Evolutionary conservation across 2,329 filamentous ascomycete species (phyloP).

Genomic region (Pyrenochaeta sp.): DNA sequence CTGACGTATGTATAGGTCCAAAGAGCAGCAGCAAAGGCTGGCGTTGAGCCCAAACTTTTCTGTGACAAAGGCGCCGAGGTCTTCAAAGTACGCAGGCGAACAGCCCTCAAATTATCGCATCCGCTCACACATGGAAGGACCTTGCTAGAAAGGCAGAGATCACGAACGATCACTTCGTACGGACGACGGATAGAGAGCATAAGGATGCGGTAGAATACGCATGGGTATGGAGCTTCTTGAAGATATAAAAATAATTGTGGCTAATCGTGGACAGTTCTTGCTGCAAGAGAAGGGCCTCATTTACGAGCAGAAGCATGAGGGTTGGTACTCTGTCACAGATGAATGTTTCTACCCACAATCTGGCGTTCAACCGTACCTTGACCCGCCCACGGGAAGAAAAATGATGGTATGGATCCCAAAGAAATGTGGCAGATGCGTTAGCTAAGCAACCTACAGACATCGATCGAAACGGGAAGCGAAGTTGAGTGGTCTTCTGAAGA

Average conservation of each 20-base stretch:
- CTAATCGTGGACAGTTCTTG: conserved; percentile 61
- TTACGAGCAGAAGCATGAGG: conserved; percentile 85
- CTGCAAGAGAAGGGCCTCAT: conserved; percentile 79
- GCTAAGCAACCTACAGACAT: conserved; percentile 57
- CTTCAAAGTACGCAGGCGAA: conserved; percentile 65
- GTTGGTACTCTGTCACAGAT: conserved; percentile 97
- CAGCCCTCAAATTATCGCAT: neutral
- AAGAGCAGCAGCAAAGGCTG: conserved; percentile 77
- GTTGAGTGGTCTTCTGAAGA: conserved; percentile 94
- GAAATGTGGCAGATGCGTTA: too few relatives aligned
- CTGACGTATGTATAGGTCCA: conserved; percentile 70
- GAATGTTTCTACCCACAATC: conserved; percentile 92
- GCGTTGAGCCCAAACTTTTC: conserved; percentile 79
- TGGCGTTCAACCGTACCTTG: conserved; percentile 75
- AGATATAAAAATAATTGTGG: conserved; percentile 3
- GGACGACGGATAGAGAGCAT: conserved; percentile 87
- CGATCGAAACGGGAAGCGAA: conserved; percentile 85
- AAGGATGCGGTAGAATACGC: conserved; percentile 86
- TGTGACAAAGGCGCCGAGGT: conserved; percentile 84
- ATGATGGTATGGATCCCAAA: conserved; percentile 67
- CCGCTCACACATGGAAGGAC: conserved; percentile 51
- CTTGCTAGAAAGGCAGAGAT: conserved; percentile 76
- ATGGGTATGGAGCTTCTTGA: conserved; percentile 66
- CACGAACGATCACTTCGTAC: conserved; percentile 85
- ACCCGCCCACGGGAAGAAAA: conserved; percentile 82